Base-by-base conservation (phyloP, 129 eudicot genomes). In the Arctium lappa region DNA sequence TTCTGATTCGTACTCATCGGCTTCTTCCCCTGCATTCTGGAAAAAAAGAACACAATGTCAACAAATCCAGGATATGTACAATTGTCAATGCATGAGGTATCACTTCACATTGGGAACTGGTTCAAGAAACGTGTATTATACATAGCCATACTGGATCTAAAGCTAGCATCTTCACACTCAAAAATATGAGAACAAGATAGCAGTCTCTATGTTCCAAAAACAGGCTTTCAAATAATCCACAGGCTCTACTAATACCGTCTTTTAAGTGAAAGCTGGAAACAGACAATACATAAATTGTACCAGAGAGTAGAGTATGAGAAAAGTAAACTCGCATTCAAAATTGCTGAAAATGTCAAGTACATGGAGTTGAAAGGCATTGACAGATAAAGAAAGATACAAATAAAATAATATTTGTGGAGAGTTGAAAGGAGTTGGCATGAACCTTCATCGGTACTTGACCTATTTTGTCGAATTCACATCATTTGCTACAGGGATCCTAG, bases 21-120 rank as follows among this genome's bases (percentile, higher is more conserved):
- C 74, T 48, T 89, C 97, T 81, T 86, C 82, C 72, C 76, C 89
- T 62, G 86, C 82, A 34, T 89, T 87, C 97, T 94, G 91, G 71
- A 82, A 40, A 33, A 12, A 38, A 2, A 68, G 4, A 66, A 29
- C 27, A 66, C 2, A 7, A 66, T 60, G 68, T 50, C 16, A 15
- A 56, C 65, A 56, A 56, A 56, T 56, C 27, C 65, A 56, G 65
- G 65, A 15, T 56, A 56, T 5, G 65, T 16, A 60, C 68, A 60
- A 16, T n/a, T 60, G 9, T n/a, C 68, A 60, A n/a, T n/a, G 68
- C 68, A 60, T 60, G 68, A 60, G 29, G 68, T 60, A 60, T 29
- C 68, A 60, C 68, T 60, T 60, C 73, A 72, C 6, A 73, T 10
- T 63, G 15, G 53, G n/a, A 48, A 70, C 46, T 1, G 7, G 18